Percentiles rank a stretch among this genome's conserved stretches.
Conservation (phyloP, 2,329 filamentous ascomycete species). For the Alternaria conjuncta region DNA sequence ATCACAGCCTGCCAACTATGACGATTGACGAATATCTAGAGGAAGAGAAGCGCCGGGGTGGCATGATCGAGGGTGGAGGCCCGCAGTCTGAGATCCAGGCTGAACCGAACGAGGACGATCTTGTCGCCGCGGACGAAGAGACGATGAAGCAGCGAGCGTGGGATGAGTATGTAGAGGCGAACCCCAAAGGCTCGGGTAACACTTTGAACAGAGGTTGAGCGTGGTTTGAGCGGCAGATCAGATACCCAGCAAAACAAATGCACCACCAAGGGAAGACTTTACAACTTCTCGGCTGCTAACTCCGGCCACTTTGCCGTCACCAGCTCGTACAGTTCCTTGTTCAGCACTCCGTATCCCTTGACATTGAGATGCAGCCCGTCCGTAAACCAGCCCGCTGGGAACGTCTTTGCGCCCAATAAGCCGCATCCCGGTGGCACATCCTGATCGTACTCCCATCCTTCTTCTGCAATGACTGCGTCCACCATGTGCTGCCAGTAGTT, state of each 20-base stretch:
- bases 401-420: constrained; percentile 36
- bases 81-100: constrained; percentile 71
- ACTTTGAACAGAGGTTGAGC: constrained; percentile 76
- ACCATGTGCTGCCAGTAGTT: constrained; percentile 45
- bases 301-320: constrained; percentile 41
- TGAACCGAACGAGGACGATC: constrained; percentile 86
- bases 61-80: constrained; percentile 90
- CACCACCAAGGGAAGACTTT: background rate
- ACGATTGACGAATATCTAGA: constrained; percentile 97
- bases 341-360: constrained; percentile 40
- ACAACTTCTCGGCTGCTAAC: constrained; percentile 31
- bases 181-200: constrained; percentile 83
- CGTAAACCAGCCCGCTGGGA: constrained; percentile 46
- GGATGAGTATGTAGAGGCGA: constrained; percentile 93
- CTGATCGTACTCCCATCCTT: constrained; percentile 36
- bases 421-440: constrained; percentile 47
- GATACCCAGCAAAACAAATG: constrained; percentile 17
- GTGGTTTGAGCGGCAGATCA: background rate
- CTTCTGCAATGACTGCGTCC: constrained; percentile 28
- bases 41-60: constrained; percentile 82
- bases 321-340: constrained; percentile 26
- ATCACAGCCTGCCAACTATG: constrained; percentile 96
- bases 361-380: constrained; percentile 48
- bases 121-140: constrained; percentile 85
- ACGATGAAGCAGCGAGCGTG: constrained; percentile 92